A percentile compares a stretch with the other conserved stretches of the same genome.
Conservation (phyloP, 306 rosid species). For the Citrullus mucosospermus region DNA sequence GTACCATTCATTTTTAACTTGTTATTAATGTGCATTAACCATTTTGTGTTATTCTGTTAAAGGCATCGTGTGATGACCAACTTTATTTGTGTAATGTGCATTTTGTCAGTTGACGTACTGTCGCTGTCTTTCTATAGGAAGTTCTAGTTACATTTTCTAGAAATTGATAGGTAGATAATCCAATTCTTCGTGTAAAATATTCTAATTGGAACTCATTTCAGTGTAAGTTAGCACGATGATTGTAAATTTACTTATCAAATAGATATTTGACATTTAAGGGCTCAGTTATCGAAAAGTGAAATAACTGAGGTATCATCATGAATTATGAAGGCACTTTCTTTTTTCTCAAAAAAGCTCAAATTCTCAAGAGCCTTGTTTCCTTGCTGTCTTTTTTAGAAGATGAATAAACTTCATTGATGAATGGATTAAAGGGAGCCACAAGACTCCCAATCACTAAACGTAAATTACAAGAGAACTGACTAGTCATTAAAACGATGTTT, state of each 20-base stretch:
- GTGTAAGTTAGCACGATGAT: neutral
- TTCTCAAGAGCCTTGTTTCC: too few relatives aligned
- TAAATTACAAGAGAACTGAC: too few relatives aligned
- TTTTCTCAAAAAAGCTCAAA: too few relatives aligned
- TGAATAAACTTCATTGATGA: too few relatives aligned
- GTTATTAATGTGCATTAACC: neutral
- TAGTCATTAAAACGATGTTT: too few relatives aligned
- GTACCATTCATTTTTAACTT: constrained; percentile 13
- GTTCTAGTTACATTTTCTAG: neutral
- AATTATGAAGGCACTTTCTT: too few relatives aligned
- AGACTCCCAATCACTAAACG: too few relatives aligned
- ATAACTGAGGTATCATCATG: too few relatives aligned
- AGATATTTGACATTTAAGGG: neutral
- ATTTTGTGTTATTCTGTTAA: neutral
- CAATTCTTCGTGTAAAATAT: neutral
- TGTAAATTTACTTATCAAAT: neutral
- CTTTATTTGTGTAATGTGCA: neutral
- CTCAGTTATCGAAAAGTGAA: neutral
- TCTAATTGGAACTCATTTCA: neutral
- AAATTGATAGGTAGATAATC: neutral
- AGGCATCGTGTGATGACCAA: neutral
- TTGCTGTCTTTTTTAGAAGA: too few relatives aligned
- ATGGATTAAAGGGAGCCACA: too few relatives aligned
- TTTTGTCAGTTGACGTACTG: neutral
- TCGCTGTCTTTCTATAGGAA: neutral